A percentile compares a stretch with the other conserved stretches of the same genome.
Evolutionary conservation across 208 protist genomes (phyloP).

Genomic region (Spongospora subterranea): DNA sequence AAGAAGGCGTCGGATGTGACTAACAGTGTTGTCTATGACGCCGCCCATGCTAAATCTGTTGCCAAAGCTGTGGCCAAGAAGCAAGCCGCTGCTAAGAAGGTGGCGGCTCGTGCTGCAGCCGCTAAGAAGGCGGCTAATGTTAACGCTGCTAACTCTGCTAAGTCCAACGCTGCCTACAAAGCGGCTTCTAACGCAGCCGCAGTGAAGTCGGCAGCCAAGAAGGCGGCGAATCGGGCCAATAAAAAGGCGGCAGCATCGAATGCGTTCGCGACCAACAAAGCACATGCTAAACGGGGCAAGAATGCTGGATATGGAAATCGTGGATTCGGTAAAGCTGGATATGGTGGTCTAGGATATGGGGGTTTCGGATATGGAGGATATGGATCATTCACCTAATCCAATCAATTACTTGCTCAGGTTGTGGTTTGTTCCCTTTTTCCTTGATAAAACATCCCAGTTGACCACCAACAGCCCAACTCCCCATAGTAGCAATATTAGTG

Average conservation of each 20-base stretch:
- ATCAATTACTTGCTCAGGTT: too few species aligned
- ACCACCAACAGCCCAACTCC: too few species aligned
- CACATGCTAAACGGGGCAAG: not conserved
- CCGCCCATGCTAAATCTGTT: not conserved
- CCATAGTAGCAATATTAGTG: too few species aligned
- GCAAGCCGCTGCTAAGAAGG: not conserved
- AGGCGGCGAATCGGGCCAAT: not conserved
- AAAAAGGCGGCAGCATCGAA: not conserved
- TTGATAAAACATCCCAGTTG: too few species aligned
- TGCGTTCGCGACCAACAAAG: not conserved
- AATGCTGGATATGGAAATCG: not conserved
- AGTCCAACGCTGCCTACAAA: not conserved
- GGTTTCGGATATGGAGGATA: not conserved
- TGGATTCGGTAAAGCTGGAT: not conserved
- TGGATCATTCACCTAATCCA: too few species aligned
- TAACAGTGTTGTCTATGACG: conserved; percentile 24
- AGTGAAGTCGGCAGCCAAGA: conserved; percentile 45
- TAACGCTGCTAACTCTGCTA: not conserved
- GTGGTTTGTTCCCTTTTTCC: too few species aligned
- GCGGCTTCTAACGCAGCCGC: not conserved
- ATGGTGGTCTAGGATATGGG: not conserved
- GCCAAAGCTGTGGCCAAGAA: not conserved
- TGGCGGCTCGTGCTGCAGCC: not conserved
- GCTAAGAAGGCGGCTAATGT: not conserved
- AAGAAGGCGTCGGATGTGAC: conserved; percentile 24